A percentile compares a stretch with the other conserved stretches of the same genome.
These are phyloP conservation scores for Leptosphaerulina australis DNA, from an alignment of 2,329 filamentous ascomycete species.

Conservation along the genomic window DNA sequence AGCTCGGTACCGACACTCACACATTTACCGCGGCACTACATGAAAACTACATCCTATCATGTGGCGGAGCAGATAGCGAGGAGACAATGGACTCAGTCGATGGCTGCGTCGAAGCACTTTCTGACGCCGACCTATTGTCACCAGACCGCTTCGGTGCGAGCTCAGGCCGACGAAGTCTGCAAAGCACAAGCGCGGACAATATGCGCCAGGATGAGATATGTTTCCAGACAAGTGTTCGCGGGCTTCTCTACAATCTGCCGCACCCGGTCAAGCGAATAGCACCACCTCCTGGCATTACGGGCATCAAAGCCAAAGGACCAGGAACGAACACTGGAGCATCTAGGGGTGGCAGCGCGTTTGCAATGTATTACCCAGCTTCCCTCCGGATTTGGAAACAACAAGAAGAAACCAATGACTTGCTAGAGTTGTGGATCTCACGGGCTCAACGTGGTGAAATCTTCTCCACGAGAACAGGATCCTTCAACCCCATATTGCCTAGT, in stretches of 20 bases:
- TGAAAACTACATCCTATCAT: slow-evolving; percentile 91
- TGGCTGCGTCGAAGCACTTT: slow-evolving; percentile 84
- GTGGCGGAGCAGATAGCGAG: slow-evolving; percentile 65
- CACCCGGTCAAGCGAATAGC: slow-evolving; percentile 74
- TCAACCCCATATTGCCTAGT: slow-evolving; percentile 25
- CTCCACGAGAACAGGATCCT: slow-evolving; percentile 28
- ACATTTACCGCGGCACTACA: slow-evolving; percentile 91
- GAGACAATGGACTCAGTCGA: slow-evolving; percentile 77
- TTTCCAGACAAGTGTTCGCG: slow-evolving; percentile 88
- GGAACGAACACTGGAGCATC: slow-evolving; percentile 22
- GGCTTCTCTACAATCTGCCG: slow-evolving; percentile 83
- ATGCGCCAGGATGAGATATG: slow-evolving; percentile 92
- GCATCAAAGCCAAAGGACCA: slow-evolving; percentile 40
- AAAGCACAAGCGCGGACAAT: slow-evolving; percentile 67
- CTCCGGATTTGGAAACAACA: slow-evolving; percentile 81
- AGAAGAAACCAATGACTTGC: slow-evolving; percentile 77
- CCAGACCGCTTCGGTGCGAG: slow-evolving; percentile 72
- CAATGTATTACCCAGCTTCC: slow-evolving; percentile 91
- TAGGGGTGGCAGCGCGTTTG: slow-evolving; percentile 68
- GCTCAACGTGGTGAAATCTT: slow-evolving; percentile 54
- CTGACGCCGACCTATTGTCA: slow-evolving; percentile 84
- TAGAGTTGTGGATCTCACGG: slow-evolving; percentile 71
- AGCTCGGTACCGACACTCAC: slow-evolving; percentile 88
- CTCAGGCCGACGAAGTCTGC: slow-evolving; percentile 54
- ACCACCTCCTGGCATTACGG: slow-evolving; percentile 47